Evolutionary conservation across 495 filamentous ascomycete species (phyloP), one percentile per base, ranked within the genome.

Genomic region (Tuber microsphaerosporum): DNA sequence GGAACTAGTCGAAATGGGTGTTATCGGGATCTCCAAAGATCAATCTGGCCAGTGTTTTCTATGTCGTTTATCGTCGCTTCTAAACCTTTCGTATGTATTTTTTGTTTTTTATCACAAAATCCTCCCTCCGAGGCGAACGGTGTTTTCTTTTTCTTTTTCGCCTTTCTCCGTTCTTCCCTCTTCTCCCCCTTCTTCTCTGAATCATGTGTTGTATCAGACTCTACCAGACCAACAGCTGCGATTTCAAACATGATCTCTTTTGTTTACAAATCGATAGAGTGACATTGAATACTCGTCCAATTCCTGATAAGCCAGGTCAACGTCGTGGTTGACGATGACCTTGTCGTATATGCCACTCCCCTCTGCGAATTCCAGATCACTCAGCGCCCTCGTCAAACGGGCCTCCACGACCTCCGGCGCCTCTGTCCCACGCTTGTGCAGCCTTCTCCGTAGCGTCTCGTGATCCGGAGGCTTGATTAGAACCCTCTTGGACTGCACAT

Each of bases 281-380:
- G 26, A 65, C 56, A 86, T 65, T 65, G 56, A 65, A 65, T 65
- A 95, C 69, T 88, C 88, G 83, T 89, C 89, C 69, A 96, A 83
- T 83, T 96, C 91, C 78, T 83, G 82, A 85, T 93, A 97, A 5
- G 94, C 92, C 79, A 84, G 89, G 76, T 97, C 92, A 76, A 97
- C 82, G 80, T 96, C 89, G 83, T 94, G 90, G 82, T 97, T 97
- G 56, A 97, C 90, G 73, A 97, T 89, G 72, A 92, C 89, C 84
- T 89, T 88, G 78, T 97, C 94, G 84, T 94, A 91, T 31, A 65
- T 65, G 56, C 90, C 92, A 0, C 88, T 86, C n/a, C 87, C 87
- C 82, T 90, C 87, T 26, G 92, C 86, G 82, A 88, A 97, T 75
- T 91, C 92, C 74, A 97, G 86, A 86, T 97, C 94, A 71, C 87